Base-by-base conservation (phyloP, 1,284 basidiomycete species). In the Butyriboletus regius region DNA sequence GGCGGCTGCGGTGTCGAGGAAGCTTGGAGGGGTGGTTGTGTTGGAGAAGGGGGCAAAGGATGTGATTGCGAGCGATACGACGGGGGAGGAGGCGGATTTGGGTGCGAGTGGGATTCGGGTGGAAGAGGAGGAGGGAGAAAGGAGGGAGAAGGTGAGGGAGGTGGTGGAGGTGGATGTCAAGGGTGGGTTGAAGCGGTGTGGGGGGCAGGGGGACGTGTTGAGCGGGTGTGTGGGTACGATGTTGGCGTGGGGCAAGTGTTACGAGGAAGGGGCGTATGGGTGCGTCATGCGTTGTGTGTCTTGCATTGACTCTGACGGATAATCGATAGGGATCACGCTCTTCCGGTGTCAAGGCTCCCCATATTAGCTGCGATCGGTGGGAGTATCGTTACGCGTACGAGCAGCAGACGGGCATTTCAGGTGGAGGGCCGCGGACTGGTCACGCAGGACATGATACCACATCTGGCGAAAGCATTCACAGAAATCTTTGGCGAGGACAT, bases 171-270 rank as follows among this genome's bases (percentile, higher is more conserved):
- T 88, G 28, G 83, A 88, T 54, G 71, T 76, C 0, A 72, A 79
- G 48, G 95, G 95, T 3, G 91, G 92, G 1, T 64, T 92, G 57
- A 96, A 96, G 71, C 76, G 95, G 46, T 94, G 92, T 60, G 95
- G 95, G 18, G 94, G 94, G 2, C 95, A 98, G 67, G 95, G 95
- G 0, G 95, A 98, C 68, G 83, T 98, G 41, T 69, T 98, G 46
- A 88, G 85, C 57, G 95, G 95, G 6, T 78, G 79, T 34, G 84
- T 92, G 7, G 94, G 92, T 0, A 82, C 91, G 0, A 82, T 96
- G 65, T 74, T 97, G 53, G 93, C 93, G 1, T 98, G 95, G 94
- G 91, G 88, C 3, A 88, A 88, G 66, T 91, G 89, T 60, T 97
- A 89, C 67, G 88, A 91, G 60, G 79, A 82, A 36, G 89, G 89